Evolutionary conservation across 164 flowering plant genomes (phyloP).

Genomic region (Stephania cephalantha): DNA sequence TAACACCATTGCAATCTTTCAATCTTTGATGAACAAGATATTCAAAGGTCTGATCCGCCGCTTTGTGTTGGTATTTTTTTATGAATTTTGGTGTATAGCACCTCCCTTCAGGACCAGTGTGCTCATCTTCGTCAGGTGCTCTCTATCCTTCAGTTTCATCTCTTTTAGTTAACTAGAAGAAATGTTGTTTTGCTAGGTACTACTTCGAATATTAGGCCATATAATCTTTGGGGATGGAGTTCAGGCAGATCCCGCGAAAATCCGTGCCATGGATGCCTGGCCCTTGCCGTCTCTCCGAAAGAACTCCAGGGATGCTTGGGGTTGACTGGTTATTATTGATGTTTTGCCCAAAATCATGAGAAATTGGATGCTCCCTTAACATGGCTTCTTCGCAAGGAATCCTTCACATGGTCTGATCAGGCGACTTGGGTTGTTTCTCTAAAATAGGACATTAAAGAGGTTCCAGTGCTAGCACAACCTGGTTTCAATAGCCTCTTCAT

Average conservation of each 20-base stretch:
- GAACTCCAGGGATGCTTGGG: not conserved
- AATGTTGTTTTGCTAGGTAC: not conserved
- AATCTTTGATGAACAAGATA: not conserved
- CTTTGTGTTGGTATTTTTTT: not conserved
- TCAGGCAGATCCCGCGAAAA: not conserved
- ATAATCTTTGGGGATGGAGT: not conserved
- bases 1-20: not conserved
- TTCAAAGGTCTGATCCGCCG: not conserved
- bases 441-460: slow-evolving; percentile 3
- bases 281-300: not conserved
- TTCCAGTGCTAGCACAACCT: slow-evolving; percentile 3
- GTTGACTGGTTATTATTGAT: not conserved
- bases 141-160: not conserved
- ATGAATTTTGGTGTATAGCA: not conserved
- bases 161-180: not conserved
- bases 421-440: not conserved
- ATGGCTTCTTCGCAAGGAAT: not conserved
- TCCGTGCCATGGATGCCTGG: not conserved
- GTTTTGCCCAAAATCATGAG: not conserved
- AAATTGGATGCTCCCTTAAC: slow-evolving; percentile 3
- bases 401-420: not conserved
- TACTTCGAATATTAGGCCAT: not conserved
- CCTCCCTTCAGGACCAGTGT: not conserved
- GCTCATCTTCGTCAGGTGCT: not conserved
- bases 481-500: slow-evolving; percentile 7